Evolutionary conservation across 257 asterid genomes (phyloP), one percentile per base, ranked within the genome.

Genomic region (Nicotiana attenuata): DNA sequence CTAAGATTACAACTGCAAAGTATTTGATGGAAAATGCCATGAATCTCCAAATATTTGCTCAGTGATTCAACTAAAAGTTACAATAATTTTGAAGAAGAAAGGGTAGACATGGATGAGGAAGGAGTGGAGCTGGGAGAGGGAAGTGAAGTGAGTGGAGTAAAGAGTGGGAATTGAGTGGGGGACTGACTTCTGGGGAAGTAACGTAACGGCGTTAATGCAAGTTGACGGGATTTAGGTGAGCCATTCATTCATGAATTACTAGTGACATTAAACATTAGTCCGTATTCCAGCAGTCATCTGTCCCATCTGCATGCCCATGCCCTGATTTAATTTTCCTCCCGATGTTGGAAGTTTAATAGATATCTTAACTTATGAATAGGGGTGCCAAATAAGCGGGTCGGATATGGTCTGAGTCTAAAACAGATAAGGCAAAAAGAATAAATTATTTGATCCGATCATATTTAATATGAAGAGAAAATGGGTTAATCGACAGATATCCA

Each of bases 131-230:
- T 67, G 10, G 38, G 9, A 33, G 76, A 33, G 53, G n/a, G 50
- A 67, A 35, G 35, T 68, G 78, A 41, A 41, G 5, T 38, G 78
- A 71, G 78, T 71, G 78, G 38, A 45, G 78, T 17, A 71, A 71
- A 45, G 60, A 41, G 77, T 69, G 77, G 45, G 77, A 69, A 45
- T 20, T n/a, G 77, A 20, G 77, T 68, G 56, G 77, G 77, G 77
- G 57, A 20, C 31, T 41, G 56, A 10, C 24, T 41, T 16, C 19
- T 20, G 8, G 1, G 47, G 22, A 73, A 3, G 20, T 73, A 73
- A 71, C 78, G 20, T 73, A 73, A 71, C 78, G 78, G 60, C 79
- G 79, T 73, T 47, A 47, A 45, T 71, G 61, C 79, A 73, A 13
- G 41, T 73, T 15, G 60, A 45, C 9, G 22, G 22, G 22, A 73